A percentile compares a stretch with the other conserved stretches of the same genome.
Conservation (phyloP, 805 yeast genomes). For the Lachancea sp. region DNA sequence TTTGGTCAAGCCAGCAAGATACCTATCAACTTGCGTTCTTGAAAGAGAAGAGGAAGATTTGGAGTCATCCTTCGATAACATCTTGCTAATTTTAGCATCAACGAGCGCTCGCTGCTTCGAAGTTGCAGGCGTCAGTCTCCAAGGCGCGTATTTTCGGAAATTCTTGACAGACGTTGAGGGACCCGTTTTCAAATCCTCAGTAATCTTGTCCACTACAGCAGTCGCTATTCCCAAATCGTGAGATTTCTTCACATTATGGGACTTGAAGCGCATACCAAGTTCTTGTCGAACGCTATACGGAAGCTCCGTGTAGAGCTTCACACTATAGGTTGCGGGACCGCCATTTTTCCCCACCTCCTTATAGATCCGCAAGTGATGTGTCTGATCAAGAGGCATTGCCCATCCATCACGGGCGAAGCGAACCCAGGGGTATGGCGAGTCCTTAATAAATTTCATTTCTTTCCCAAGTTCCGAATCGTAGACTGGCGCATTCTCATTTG, state of each 20-base stretch:
- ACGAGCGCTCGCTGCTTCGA: slow-evolving; percentile 22
- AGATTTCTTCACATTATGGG: slow-evolving; percentile 12
- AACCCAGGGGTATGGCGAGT: slow-evolving; percentile 34
- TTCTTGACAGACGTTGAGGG: slow-evolving; percentile 4
- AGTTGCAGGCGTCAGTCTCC: slow-evolving; percentile 31
- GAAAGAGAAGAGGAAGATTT: not conserved
- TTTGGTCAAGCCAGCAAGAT: slow-evolving; percentile 13
- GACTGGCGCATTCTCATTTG: not conserved
- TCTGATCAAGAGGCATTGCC: slow-evolving; percentile 26
- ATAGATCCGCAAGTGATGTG: slow-evolving; percentile 21
- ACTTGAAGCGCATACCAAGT: slow-evolving; percentile 10
- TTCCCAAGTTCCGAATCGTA: slow-evolving; percentile 4
- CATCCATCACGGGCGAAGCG: slow-evolving; percentile 28
- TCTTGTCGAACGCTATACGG: slow-evolving; percentile 17
- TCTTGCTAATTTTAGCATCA: slow-evolving; percentile 5
- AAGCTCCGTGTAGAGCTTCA: slow-evolving; percentile 16
- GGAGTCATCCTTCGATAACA: slow-evolving; percentile 1
- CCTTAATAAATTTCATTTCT: slow-evolving; percentile 16
- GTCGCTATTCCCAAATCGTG: slow-evolving; percentile 11
- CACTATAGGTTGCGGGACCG: slow-evolving; percentile 10
- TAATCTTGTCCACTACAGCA: slow-evolving; percentile 24
- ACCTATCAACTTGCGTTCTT: slow-evolving; percentile 7
- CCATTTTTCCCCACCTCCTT: slow-evolving; percentile 9
- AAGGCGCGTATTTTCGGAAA: slow-evolving; percentile 26
- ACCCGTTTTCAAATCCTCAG: slow-evolving; percentile 12